Evolutionary conservation across 345 rosid genomes (phyloP).

Genomic region (Corchorus capsularis): DNA sequence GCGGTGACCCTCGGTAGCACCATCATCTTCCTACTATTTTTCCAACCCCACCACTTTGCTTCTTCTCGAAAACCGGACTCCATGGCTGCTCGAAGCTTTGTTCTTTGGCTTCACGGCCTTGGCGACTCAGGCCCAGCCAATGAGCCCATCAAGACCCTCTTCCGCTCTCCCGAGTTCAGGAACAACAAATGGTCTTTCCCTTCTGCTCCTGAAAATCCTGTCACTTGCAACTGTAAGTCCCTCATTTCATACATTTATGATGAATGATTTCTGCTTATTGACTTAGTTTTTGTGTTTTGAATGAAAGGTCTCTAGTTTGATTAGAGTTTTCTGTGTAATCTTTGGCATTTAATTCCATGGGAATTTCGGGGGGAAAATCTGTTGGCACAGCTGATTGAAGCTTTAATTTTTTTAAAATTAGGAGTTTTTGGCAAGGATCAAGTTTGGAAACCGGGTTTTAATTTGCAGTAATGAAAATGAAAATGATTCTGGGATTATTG

Average conservation of each 20-base stretch:
- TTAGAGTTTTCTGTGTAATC: not conserved
- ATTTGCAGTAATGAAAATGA: not conserved
- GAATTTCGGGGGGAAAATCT: not conserved
- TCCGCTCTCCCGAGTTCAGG: conserved; percentile 59
- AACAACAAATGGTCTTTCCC: conserved; percentile 82
- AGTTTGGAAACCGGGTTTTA: not conserved
- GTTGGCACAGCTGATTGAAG: not conserved
- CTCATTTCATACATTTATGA: not conserved
- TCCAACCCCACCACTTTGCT: conserved; percentile 30
- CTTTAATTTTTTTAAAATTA: not conserved
- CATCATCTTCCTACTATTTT: conserved; percentile 34
- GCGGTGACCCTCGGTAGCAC: conserved; percentile 32
- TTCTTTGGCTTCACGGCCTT: conserved; percentile 85
- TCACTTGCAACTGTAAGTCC: conserved; percentile 70
- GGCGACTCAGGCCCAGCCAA: conserved; percentile 93
- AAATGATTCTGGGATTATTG: too few relatives aligned
- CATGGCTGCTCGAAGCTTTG: conserved; percentile 67
- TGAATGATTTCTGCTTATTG: not conserved
- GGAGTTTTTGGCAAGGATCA: not conserved
- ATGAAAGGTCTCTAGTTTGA: conserved; percentile 2
- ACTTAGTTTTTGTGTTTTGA: not conserved
- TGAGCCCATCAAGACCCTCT: conserved; percentile 72
- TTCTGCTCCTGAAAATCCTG: conserved; percentile 69
- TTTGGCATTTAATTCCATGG: not conserved
- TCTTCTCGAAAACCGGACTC: conserved; percentile 28